Evolutionary conservation across 306 rosid genomes (phyloP).

Genomic region (Corylus avellana): DNA sequence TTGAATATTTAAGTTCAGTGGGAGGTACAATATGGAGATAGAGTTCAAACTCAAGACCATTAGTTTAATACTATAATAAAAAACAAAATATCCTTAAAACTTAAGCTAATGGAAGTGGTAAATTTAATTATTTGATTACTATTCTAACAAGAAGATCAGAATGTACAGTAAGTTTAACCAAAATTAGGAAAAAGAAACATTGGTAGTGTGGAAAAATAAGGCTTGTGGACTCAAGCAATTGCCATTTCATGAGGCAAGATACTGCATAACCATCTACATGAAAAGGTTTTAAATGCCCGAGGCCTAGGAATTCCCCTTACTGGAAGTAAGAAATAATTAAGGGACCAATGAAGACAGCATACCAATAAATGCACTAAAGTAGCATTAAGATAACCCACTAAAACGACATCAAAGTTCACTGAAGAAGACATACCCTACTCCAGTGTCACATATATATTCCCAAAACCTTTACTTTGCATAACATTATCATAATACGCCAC

Average conservation of each 20-base stretch:
- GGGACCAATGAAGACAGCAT: background rate
- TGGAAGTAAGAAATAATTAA: background rate
- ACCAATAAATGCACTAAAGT: background rate
- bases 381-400: background rate
- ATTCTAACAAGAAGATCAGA: background rate
- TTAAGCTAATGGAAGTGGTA: no score
- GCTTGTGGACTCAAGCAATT: background rate
- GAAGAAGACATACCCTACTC: background rate
- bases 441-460: background rate
- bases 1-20: no score
- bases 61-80: no score
- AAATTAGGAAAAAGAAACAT: background rate
- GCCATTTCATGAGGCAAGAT: background rate
- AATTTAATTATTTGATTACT: no score
- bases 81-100: no score
- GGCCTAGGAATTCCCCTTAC: background rate
- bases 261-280: conserved; percentile 1
- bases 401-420: background rate
- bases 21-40: no score
- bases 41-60: no score
- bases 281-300: background rate
- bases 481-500: background rate
- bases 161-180: background rate
- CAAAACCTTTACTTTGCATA: background rate
- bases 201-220: background rate